These are phyloP conservation scores for Gaertneriomyces sp. DNA, from an alignment of 192 early-diverging fungal species.

Conservation along the genomic window DNA sequence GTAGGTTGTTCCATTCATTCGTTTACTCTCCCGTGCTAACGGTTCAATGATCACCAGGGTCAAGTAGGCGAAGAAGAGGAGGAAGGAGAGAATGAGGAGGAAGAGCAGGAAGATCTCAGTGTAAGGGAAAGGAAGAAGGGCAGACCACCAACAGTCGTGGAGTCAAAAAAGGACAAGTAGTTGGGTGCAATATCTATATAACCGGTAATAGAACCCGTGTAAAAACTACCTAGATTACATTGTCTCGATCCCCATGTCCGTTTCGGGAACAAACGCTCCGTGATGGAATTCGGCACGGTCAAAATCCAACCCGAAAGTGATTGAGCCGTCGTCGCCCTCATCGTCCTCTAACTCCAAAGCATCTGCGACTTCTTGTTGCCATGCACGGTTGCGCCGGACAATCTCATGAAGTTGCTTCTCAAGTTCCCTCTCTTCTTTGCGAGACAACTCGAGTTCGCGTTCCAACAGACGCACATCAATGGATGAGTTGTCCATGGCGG, in stretches of 20 bases:
- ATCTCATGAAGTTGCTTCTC: constrained; percentile 24
- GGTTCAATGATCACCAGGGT: constrained; percentile 6
- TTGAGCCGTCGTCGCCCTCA: background rate
- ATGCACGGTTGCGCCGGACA: constrained; percentile 19
- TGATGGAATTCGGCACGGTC: too few relatives aligned
- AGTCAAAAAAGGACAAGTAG: background rate
- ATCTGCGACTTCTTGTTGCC: constrained; percentile 21
- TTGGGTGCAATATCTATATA: too few relatives aligned
- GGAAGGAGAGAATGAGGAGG: constrained; percentile 26
- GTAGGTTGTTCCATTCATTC: constrained; percentile 29
- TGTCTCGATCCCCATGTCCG: too few relatives aligned
- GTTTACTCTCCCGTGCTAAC: background rate
- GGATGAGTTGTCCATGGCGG: background rate
- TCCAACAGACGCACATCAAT: constrained; percentile 13
- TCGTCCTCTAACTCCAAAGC: constrained; percentile 13
- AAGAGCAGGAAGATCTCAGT: constrained; percentile 5
- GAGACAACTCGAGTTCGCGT: constrained; percentile 19
- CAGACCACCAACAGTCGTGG: background rate
- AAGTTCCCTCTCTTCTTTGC: constrained; percentile 20
- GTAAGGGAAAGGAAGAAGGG: constrained; percentile 17
- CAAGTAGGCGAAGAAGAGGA: constrained; percentile 39
- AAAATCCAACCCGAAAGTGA: too few relatives aligned
- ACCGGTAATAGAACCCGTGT: too few relatives aligned
- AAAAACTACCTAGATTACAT: too few relatives aligned
- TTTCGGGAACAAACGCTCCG: too few relatives aligned